Conservation (phyloP, 805 yeast genomes). For the Ogataea henricii region DNA sequence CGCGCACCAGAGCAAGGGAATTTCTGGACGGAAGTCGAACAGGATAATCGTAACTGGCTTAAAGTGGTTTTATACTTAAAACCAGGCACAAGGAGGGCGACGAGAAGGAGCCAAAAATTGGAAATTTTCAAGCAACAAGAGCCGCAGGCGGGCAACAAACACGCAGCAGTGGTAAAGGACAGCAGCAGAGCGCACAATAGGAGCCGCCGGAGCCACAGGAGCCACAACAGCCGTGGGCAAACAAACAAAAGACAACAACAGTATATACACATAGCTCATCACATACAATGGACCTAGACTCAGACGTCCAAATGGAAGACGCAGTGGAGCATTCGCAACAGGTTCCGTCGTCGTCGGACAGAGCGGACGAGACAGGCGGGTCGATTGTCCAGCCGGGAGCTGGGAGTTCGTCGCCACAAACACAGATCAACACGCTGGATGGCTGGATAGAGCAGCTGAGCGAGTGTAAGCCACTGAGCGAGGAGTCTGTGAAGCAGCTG, state of each 20-base stretch:
- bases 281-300: constrained; percentile 35
- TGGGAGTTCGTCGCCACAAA: constrained; percentile 34
- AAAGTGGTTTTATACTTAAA: background rate
- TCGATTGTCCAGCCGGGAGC: constrained; percentile 22
- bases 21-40: constrained; percentile 15
- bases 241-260: background rate
- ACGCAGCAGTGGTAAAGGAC: background rate
- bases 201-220: background rate
- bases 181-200: background rate
- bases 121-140: background rate
- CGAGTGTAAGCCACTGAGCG: constrained; percentile 79
- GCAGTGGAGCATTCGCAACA: constrained; percentile 44
- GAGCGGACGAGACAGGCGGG: constrained; percentile 10
- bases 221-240: background rate
- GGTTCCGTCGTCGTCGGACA: constrained; percentile 9
- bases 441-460: constrained; percentile 82
- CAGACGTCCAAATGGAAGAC: constrained; percentile 85
- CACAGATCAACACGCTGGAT: constrained; percentile 64
- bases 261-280: background rate
- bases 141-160: background rate
- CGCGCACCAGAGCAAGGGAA: constrained; percentile 16
- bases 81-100: background rate
- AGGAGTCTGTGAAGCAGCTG: constrained; percentile 73
- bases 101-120: background rate
- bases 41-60: constrained; percentile 13